Base-by-base conservation (phyloP, 73 alveolate genomes). In the Symbiodinium natans region DNA sequence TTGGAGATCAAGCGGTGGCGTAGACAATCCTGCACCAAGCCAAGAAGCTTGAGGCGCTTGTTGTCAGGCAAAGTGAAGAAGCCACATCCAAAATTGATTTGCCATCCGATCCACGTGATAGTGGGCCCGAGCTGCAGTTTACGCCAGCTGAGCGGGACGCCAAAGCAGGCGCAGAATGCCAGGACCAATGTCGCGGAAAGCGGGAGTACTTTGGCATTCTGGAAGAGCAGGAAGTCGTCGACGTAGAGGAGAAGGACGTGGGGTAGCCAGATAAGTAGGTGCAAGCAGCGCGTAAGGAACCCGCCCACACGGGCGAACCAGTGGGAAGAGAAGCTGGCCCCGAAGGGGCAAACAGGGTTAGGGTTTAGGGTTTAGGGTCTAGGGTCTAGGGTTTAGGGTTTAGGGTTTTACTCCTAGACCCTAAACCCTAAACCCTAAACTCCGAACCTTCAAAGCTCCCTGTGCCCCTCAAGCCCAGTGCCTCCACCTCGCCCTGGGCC, bases 81-180 rank as follows among this genome's bases (percentile, higher is more conserved):
- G 23, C 88, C 88, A 10, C 25, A 31, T 15, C 11, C 3, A 25
- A 80, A 11, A 38, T 80, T 33, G 19, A 34, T 38, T 33, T 11
- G 63, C 88, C 88, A 80, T 7, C 88, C 88, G 13, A 80, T 80
- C 88, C 88, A 80, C 25, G 2, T 11, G 31, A 80, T 80, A 9
- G 54, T 6, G 31, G 36, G 36, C 11, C 36, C 88, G 33, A 80
- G 36, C 88, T 34, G 34, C 13, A 54, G 39, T 39, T 80, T 80
- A 33, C 39, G 36, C 88, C 88, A 80, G 11, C 36, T 6, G n/a
- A 80, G 13, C 59, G 59, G 88, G 8, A 80, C 39, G 36, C 38
- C 4, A 41, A 11, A 6, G 59, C 36, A 8, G 13, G 36, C 63
- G 59, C 63, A 80, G 10, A 80, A 36, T 2, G 39, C 39, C 5